Evolutionary conservation across 2,329 filamentous ascomycete genomes (phyloP), one percentile per base, ranked within the genome.

Genomic region (Basipetospora chlamydospora): DNA sequence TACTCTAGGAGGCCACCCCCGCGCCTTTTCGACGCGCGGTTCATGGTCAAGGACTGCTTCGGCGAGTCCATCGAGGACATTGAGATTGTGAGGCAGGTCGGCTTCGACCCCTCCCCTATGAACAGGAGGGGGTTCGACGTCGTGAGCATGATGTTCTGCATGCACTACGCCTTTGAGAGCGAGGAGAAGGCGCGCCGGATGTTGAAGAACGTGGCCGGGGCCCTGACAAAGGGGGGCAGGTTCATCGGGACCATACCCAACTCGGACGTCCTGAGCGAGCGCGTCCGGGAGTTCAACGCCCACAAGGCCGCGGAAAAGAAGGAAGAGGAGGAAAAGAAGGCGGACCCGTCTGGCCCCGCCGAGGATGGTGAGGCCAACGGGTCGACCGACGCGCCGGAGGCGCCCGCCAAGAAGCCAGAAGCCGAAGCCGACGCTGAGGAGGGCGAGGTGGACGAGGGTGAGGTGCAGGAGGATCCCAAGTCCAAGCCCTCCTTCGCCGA

Each of bases 131-230:
- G 88, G 4, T 98, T 96, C 48, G 90, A 98, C 53, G 82, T 96
- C 28, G 88, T 98, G 43, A 86, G 80, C 52, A 94, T 94, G 74
- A 98, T 98, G 90, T 98, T 98, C 57, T 92, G 86, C 50, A 90
- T 98, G 77, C 90, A 98, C 60, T 98, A 98, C 55, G 87, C 90
- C 5, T 98, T 96, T 47, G 90, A 96, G 62, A 84, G 68, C 36
- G 88, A 98, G 56, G 73, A 75, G 33, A 92, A 94, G 56, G 85
- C 88, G 2, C 75, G 85, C 30, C 82, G 75, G 43, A 96, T 98
- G 90, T 68, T 98, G 39, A 73, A 77, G 49, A 98, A 98, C 51
- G 88, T 98, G 3, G 80, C 90, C 0, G 82, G 86, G 1, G 73
- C 82, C 2, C 59, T 98, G 49, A 94, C 88, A 56, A 95, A 96